Conservation (phyloP, 306 rosid genomes). For the Glycyrrhiza uralensis region DNA sequence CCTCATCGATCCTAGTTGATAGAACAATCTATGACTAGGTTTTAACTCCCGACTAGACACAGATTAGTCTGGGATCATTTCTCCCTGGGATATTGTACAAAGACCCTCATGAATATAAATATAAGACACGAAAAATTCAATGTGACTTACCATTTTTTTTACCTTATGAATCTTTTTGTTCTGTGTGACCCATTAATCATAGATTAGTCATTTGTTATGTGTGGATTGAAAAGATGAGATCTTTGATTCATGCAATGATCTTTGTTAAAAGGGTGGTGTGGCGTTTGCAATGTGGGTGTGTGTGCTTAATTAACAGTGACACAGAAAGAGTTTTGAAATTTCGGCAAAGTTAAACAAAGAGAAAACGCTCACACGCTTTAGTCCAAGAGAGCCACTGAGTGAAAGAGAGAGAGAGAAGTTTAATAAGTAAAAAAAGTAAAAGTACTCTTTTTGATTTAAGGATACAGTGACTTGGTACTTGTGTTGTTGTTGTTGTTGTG, state of each 20-base stretch:
- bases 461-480: slow-evolving; percentile 19
- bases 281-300: background rate
- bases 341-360: background rate
- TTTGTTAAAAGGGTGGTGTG: background rate
- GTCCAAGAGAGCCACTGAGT: background rate
- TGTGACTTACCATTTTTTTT: background rate
- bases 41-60: too few species aligned
- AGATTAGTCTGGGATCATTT: too few species aligned
- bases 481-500: slow-evolving; percentile 9
- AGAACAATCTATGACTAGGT: too few species aligned
- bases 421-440: background rate
- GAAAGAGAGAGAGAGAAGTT: background rate
- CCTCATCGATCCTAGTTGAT: too few species aligned
- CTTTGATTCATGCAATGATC: background rate
- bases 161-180: background rate
- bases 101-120: too few species aligned
- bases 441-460: background rate
- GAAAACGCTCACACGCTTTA: background rate
- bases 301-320: background rate
- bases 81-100: too few species aligned
- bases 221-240: background rate
- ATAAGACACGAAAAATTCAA: too few species aligned
- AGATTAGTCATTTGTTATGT: background rate
- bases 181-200: slow-evolving; percentile 1
- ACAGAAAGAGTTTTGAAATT: background rate